These are phyloP conservation scores for Tieghemiomyces parasiticus DNA, from an alignment of 192 early-diverging fungal species.

Conservation along the genomic window DNA sequence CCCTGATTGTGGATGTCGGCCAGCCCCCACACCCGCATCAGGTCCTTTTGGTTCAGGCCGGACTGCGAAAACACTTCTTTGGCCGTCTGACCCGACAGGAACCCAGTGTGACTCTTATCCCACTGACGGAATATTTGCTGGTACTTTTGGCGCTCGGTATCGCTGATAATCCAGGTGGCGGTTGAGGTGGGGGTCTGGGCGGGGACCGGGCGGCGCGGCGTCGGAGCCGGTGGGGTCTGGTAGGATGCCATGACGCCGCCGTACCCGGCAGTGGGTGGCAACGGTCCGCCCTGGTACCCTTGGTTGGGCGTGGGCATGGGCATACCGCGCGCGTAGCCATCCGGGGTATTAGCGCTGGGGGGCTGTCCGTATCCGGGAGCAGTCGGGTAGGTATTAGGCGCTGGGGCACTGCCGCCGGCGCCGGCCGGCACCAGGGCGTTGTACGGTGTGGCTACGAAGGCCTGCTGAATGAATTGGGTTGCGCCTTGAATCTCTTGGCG, in stretches of 20 bases:
- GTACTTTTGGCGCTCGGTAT: conserved; percentile 21
- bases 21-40: conserved; percentile 36
- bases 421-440: conserved; percentile 8
- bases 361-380: too few species aligned
- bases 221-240: background rate
- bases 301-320: conserved; percentile 5
- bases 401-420: background rate
- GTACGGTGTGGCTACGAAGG: background rate
- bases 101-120: conserved; percentile 30
- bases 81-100: conserved; percentile 33
- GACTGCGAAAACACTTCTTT: conserved; percentile 44
- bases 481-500: conserved; percentile 26
- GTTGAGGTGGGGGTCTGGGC: background rate
- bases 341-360: too few species aligned
- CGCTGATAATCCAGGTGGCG: conserved; percentile 19
- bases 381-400: too few species aligned
- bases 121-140: conserved; percentile 29
- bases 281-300: too few species aligned
- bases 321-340: too few species aligned
- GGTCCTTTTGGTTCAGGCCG: conserved; percentile 27
- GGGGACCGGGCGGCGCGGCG: background rate
- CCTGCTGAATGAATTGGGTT: conserved; percentile 7
- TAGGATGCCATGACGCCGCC: background rate
- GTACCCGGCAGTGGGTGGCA: background rate
- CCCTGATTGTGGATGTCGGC: conserved; percentile 36